Evolutionary conservation across 169 alveolate genomes (phyloP), one percentile per base, ranked within the genome.

Genomic region (Plasmodium gonderi): DNA sequence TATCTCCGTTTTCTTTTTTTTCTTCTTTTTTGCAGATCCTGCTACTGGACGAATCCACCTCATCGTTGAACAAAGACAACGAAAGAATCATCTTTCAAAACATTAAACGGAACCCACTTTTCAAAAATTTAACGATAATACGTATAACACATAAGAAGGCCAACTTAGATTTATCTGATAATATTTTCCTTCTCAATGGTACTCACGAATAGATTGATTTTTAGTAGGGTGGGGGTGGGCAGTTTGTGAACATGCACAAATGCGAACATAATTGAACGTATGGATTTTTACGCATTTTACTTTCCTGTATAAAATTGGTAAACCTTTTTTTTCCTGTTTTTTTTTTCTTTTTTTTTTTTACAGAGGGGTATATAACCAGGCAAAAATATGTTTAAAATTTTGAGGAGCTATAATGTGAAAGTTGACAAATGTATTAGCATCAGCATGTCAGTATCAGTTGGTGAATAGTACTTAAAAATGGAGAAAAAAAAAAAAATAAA

Each of bases 1-100:
- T 75, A 44, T 23, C 8, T 68, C 7, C 3, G 7, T 40, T 75
- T 75, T 75, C n/a, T 42, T 49, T 82, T 26, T 44, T n/a, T 6
- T 40, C 45, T 36, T 17, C 40, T 7, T 3, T 20, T 31, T 3
- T 82, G 47, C 72, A 94, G 54, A 95, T 96, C 17, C 91, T 98
- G 29, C 92, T 98, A 64, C 81, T 98, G 79, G 99, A 98, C 92
- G 99, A 98, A 80, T 98, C 99, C 0, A 98, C 99, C n/a, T 94
- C 97, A 31, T 98, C 98, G 40, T 67, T 98, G 44, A 98, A 97
- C 90, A 77, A 64, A 12, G 90, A 91, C 31, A 79, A 80, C 3
- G 94, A 93, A 11, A 76, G 93, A 26, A 47, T 65, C 17, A 91
- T 93, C 17, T 95, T 94, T 20, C 94, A 83, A 44, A 90, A 92